These are phyloP conservation scores for Naganishia antarctica DNA, from an alignment of 768 basidiomycete species.

Conservation along the genomic window DNA sequence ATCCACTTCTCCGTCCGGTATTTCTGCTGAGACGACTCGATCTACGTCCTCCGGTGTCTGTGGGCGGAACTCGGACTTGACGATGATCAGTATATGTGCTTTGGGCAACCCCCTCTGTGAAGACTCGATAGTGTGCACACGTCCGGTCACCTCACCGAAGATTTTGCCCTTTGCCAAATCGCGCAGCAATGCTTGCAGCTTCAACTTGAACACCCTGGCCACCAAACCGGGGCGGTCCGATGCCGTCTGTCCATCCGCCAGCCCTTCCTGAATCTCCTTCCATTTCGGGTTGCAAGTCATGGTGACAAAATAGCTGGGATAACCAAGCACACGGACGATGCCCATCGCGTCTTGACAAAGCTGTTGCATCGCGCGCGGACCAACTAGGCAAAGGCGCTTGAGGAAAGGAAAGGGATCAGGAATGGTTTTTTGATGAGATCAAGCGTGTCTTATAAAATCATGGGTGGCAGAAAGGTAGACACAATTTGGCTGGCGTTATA, in stretches of 20 bases:
- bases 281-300: slow-evolving; percentile 33
- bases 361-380: no score
- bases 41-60: slow-evolving; percentile 51
- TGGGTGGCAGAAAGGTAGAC: no score
- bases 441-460: no score
- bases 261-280: slow-evolving; percentile 28
- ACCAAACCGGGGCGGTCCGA: slow-evolving; percentile 54
- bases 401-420: no score
- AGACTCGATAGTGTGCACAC: slow-evolving; percentile 59
- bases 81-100: slow-evolving; percentile 55
- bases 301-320: slow-evolving; percentile 30
- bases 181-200: slow-evolving; percentile 50
- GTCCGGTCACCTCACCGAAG: slow-evolving; percentile 53
- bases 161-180: slow-evolving; percentile 50
- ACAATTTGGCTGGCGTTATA: no score
- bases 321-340: slow-evolving; percentile 28
- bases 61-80: slow-evolving; percentile 49
- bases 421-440: no score
- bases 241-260: slow-evolving; percentile 28
- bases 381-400: no score
- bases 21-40: slow-evolving; percentile 51
- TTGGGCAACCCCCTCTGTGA: slow-evolving; percentile 60
- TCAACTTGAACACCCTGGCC: slow-evolving; percentile 53
- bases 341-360: slow-evolving; percentile 38
- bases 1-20: slow-evolving; percentile 52